Base-by-base conservation (phyloP, 805 yeast species). In the Candida silvicultrix region DNA sequence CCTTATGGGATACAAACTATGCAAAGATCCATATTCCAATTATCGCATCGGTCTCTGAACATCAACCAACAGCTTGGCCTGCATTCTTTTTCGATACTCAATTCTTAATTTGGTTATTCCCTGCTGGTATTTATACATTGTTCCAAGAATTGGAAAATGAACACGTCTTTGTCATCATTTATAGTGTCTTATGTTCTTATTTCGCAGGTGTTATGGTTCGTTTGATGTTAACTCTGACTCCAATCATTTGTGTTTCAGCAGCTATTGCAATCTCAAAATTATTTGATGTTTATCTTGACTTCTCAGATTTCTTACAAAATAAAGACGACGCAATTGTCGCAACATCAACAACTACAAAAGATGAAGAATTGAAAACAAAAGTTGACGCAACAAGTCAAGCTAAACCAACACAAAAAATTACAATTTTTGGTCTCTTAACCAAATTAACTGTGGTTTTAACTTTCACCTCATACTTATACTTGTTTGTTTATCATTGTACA, bases 41-140 rank as follows among this genome's bases (percentile, higher is more conserved):
- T 63, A 94, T 94, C 68, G 99, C 99, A 2, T 90, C 97, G 3
- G 99, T 94, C 35, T 88, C 97, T 14, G 99, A 94, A 71, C 99
- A 94, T 73, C 99, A 94, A 74, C 99, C 99, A 49, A 92, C 98
- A n/a, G 96, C 99, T 4, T 94, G 99, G 99, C 96, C 98, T 11
- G 81, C 97, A 12, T 95, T 94, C 66, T 94, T 89, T 78, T 88
- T 92, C 64, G 99, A 94, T 66, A 83, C 94, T 43, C 87, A 82
- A 59, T 79, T 92, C 74, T 74, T 94, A 68, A 87, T 92, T 59
- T 95, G 99, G 99, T 74, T 94, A 56, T 94, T 94, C 87, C 99
- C 99, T 44, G 97, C 90, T 6, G 99, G 99, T 52, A 85, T 95
- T 42, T 94, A 86, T 70, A 68, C 94, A 54, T 76, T 92, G 56